A percentile compares a stretch with the other conserved stretches of the same genome.
These are phyloP conservation scores for Alternaria rosae DNA, from an alignment of 2,329 filamentous ascomycete species.

Conservation along the genomic window DNA sequence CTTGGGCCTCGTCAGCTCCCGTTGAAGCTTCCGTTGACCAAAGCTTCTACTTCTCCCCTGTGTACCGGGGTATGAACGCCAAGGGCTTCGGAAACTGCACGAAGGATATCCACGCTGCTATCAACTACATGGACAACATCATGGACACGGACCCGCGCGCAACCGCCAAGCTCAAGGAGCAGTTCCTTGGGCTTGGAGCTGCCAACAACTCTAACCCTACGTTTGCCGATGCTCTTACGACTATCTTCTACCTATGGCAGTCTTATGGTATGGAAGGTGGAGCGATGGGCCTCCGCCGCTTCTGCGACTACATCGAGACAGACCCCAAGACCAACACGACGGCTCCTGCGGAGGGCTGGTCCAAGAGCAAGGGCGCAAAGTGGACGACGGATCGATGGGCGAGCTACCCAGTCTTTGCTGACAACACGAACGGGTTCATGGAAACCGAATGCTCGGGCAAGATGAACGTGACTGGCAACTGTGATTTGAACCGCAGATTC, in stretches of 20 bases:
- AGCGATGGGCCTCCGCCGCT: conserved; percentile 43
- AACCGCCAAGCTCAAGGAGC: conserved; percentile 54
- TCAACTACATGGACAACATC: conserved; percentile 58
- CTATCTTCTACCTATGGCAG: conserved; percentile 55
- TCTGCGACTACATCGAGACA: conserved; percentile 58
- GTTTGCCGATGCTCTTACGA: conserved; percentile 55
- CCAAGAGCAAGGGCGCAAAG: conserved; percentile 50
- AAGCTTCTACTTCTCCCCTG: conserved; percentile 60
- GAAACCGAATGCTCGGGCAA: conserved; percentile 52
- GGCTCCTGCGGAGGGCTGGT: conserved; percentile 53
- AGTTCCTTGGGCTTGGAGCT: conserved; percentile 58
- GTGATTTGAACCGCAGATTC: conserved; percentile 48
- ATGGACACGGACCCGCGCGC: conserved; percentile 45
- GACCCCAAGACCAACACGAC: conserved; percentile 48
- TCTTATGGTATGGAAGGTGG: conserved; percentile 52
- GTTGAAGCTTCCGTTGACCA: conserved; percentile 59
- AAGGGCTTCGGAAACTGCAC: conserved; percentile 58
- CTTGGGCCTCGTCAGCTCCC: conserved; percentile 48
- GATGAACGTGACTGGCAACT: conserved; percentile 37
- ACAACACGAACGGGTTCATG: conserved; percentile 50
- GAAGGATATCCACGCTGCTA: conserved; percentile 57
- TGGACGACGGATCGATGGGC: conserved; percentile 54
- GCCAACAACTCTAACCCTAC: conserved; percentile 56
- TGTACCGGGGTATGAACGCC: conserved; percentile 56
- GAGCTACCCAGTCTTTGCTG: conserved; percentile 48